phyloP scores from a whole-genome alignment of 495 filamentous ascomycete species.

The Xylaria flabelliformis region DNA sequence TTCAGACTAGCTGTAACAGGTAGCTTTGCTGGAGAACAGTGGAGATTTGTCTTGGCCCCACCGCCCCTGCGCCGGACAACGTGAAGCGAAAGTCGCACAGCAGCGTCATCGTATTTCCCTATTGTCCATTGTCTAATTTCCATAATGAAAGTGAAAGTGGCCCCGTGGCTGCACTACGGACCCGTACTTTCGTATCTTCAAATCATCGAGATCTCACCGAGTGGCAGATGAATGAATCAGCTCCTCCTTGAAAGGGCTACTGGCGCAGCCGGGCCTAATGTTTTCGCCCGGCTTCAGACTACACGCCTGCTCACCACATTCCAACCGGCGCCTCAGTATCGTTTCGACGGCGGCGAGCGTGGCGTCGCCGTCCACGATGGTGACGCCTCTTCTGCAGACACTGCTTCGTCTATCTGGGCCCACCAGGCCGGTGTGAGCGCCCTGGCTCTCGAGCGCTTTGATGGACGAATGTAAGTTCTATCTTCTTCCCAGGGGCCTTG shows the following conservation, averaged over 20 bases:
- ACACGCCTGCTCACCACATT: conserved; percentile 62
- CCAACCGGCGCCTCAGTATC: conserved; percentile 65
- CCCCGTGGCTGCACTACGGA: neutral
- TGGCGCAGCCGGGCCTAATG: conserved; percentile 65
- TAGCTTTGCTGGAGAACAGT: neutral
- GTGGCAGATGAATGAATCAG: conserved; percentile 75
- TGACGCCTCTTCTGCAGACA: conserved; percentile 31
- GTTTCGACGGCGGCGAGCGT: conserved; percentile 67
- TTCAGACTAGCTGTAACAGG: neutral
- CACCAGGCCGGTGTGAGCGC: conserved; percentile 79
- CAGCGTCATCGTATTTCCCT: neutral
- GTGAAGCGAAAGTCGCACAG: neutral
- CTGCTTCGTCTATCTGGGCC: conserved; percentile 53
- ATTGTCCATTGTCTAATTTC: neutral
- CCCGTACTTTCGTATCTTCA: neutral
- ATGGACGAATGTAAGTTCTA: conserved; percentile 71
- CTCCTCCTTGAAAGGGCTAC: conserved; percentile 74
- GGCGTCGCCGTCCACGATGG: conserved; percentile 33
- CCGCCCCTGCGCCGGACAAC: neutral
- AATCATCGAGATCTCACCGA: neutral
- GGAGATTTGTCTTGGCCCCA: neutral
- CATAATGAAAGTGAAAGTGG: neutral
- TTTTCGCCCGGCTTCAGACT: conserved; percentile 68
- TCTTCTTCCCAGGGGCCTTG: neutral
- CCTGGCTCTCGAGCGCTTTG: conserved; percentile 76